Evolutionary conservation across 2,329 filamentous ascomycete genomes (phyloP).

Genomic region (Ophiocordyceps polyrhachis-furcata): DNA sequence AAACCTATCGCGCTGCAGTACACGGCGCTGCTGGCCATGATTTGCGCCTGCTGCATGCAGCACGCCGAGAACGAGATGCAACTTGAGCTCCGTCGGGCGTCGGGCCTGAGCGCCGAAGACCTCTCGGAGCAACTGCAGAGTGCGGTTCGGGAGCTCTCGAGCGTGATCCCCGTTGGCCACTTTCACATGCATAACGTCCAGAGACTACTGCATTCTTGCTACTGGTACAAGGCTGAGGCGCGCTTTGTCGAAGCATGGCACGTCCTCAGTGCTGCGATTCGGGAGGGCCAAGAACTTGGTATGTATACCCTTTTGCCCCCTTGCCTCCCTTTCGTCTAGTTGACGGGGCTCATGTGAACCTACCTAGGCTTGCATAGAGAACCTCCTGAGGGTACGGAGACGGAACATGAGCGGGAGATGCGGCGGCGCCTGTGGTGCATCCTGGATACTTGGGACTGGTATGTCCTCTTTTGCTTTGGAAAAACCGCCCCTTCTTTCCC

Average conservation of each 20-base stretch:
- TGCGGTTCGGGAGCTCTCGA: slow-evolving; percentile 9
- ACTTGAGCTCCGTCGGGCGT: slow-evolving; percentile 6
- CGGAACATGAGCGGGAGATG: slow-evolving; percentile 14
- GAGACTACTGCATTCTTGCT: slow-evolving; percentile 11
- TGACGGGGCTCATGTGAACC: background rate
- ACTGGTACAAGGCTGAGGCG: slow-evolving; percentile 16
- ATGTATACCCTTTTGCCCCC: background rate
- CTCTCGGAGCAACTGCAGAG: slow-evolving; percentile 10
- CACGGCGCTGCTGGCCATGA: slow-evolving; percentile 11
- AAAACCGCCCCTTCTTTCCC: background rate
- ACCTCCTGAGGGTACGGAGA: slow-evolving; percentile 4
- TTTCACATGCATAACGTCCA: slow-evolving; percentile 12
- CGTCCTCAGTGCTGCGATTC: slow-evolving; percentile 12
- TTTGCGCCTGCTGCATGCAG: slow-evolving; percentile 12
- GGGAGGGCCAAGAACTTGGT: slow-evolving; percentile 13
- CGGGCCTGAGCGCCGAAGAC: slow-evolving; percentile 5
- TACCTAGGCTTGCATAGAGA: slow-evolving; percentile 9
- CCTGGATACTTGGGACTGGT: slow-evolving; percentile 16
- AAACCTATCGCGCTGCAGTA: slow-evolving; percentile 10
- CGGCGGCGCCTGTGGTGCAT: slow-evolving; percentile 14
- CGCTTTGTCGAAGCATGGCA: slow-evolving; percentile 14
- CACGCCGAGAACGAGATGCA: slow-evolving; percentile 8
- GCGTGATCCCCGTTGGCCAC: slow-evolving; percentile 9
- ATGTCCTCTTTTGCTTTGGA: background rate
- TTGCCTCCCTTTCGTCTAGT: background rate